Conservation (phyloP, 768 basidiomycete genomes). For the Hericium erinaceus region DNA sequence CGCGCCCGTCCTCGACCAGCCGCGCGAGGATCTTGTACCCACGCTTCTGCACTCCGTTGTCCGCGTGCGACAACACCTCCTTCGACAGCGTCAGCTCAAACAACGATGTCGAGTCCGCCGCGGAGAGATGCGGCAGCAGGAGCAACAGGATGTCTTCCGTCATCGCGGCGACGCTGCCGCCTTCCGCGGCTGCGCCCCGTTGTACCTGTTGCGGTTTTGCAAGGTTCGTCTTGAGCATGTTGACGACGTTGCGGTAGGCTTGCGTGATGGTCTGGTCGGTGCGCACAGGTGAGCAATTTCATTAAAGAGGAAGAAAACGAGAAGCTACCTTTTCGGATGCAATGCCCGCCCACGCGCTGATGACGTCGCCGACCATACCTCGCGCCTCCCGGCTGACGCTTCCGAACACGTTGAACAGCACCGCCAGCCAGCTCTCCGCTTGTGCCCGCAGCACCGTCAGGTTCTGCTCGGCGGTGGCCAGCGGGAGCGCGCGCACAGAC, state of each 20-base stretch:
- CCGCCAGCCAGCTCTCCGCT: constrained; percentile 88
- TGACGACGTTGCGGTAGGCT: constrained; percentile 71
- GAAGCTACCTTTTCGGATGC: constrained; percentile 56
- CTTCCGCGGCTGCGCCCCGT: constrained; percentile 23
- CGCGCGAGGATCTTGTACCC: constrained; percentile 83
- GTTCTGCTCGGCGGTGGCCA: constrained; percentile 53
- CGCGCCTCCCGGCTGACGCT: constrained; percentile 67
- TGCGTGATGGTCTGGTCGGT: constrained; percentile 56
- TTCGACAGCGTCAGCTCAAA: constrained; percentile 61
- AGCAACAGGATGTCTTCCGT: constrained; percentile 81
- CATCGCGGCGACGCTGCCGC: constrained; percentile 46
- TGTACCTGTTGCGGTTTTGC: constrained; percentile 24
- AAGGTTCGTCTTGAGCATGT: constrained; percentile 61
- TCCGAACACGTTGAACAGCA: constrained; percentile 95
- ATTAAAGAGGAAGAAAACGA: background rate
- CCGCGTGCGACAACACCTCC: constrained; percentile 63
- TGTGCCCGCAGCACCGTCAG: constrained; percentile 65
- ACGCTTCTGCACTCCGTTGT: constrained; percentile 91
- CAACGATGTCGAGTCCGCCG: constrained; percentile 48
- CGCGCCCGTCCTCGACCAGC: constrained; percentile 54
- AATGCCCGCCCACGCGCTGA: constrained; percentile 78
- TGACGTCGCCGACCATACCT: constrained; percentile 78
- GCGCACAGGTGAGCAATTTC: background rate
- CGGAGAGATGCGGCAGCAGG: constrained; percentile 66
- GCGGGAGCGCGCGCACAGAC: constrained; percentile 27